These are phyloP conservation scores for Clitoria ternatea DNA, from an alignment of 306 rosid genomes.

Conservation along the genomic window DNA sequence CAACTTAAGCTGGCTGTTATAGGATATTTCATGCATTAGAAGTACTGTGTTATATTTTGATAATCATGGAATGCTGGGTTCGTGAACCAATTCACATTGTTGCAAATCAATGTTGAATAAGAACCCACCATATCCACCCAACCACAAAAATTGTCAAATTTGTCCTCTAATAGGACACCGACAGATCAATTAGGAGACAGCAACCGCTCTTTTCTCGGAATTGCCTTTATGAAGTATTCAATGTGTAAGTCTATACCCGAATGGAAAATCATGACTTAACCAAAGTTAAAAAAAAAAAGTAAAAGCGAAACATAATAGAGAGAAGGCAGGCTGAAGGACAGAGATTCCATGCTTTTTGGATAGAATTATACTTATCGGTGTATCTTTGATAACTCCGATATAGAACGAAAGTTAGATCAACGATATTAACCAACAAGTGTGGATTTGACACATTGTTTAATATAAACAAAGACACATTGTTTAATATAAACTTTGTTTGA, in stretches of 20 bases:
- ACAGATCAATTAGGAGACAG: constrained; percentile 37
- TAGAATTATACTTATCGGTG: neutral
- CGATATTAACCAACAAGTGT: too few relatives aligned
- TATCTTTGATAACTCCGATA: neutral
- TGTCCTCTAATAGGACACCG: constrained; percentile 33
- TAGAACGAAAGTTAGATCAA: too few relatives aligned
- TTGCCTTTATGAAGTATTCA: constrained; percentile 22
- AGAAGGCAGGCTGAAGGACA: neutral
- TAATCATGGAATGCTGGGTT: constrained; percentile 27
- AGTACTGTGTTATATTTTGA: neutral
- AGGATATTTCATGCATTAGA: constrained; percentile 1
- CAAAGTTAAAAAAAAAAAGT: neutral
- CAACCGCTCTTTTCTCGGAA: constrained; percentile 25
- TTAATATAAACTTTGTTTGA: too few relatives aligned
- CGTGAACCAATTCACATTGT: constrained; percentile 19
- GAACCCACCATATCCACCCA: constrained; percentile 27
- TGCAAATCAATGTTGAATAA: constrained; percentile 20
- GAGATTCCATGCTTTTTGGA: neutral
- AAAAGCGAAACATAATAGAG: neutral
- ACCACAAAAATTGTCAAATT: constrained; percentile 22
- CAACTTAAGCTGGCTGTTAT: neutral
- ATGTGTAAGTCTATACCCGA: constrained; percentile 6
- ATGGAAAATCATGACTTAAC: neutral
- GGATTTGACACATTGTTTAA: too few relatives aligned
- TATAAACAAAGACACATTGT: too few relatives aligned